Conservation (phyloP, 768 basidiomycete genomes). For the Flagelloscypha sp. region DNA sequence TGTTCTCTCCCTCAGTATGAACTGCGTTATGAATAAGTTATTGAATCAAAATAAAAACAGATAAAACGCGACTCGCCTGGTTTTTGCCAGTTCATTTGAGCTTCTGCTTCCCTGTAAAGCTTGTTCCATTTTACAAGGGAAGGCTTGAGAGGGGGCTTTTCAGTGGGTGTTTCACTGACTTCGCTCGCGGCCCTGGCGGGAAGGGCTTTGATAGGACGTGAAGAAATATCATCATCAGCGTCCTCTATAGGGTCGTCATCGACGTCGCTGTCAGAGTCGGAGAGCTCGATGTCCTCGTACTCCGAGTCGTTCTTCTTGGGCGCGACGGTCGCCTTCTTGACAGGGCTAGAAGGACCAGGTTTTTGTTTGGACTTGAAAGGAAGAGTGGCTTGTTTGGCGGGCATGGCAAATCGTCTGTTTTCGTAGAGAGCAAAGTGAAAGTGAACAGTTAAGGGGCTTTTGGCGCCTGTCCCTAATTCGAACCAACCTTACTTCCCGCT, state of each 20-base stretch:
- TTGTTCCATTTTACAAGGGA: slow-evolving; percentile 46
- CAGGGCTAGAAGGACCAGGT: slow-evolving; percentile 22
- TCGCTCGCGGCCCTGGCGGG: slow-evolving; percentile 9
- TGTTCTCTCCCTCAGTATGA: slow-evolving; percentile 53
- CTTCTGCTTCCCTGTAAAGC: slow-evolving; percentile 36
- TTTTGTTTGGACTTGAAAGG: slow-evolving; percentile 40
- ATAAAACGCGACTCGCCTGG: slow-evolving; percentile 51
- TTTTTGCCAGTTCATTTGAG: slow-evolving; percentile 45
- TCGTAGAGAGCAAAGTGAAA: no score
- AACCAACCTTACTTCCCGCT: no score
- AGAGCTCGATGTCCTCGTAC: slow-evolving; percentile 16
- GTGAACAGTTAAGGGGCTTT: no score
- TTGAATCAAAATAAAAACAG: neutral
- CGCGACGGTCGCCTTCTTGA: slow-evolving; percentile 14
- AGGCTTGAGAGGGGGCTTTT: slow-evolving; percentile 32
- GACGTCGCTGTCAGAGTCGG: slow-evolving; percentile 16
- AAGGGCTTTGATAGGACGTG: slow-evolving; percentile 6
- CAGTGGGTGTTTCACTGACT: slow-evolving; percentile 13
- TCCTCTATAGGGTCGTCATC: slow-evolving; percentile 5
- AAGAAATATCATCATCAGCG: slow-evolving; percentile 5
- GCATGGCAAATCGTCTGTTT: no score
- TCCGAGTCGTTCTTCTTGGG: slow-evolving; percentile 9
- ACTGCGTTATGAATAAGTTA: slow-evolving; percentile 33
- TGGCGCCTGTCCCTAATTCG: no score
- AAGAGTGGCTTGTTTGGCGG: slow-evolving; percentile 38